Percentiles rank a stretch among this genome's conserved stretches.
Conservation (phyloP, 2,329 filamentous ascomycete species). For the Sphaerulina vaccinii region DNA sequence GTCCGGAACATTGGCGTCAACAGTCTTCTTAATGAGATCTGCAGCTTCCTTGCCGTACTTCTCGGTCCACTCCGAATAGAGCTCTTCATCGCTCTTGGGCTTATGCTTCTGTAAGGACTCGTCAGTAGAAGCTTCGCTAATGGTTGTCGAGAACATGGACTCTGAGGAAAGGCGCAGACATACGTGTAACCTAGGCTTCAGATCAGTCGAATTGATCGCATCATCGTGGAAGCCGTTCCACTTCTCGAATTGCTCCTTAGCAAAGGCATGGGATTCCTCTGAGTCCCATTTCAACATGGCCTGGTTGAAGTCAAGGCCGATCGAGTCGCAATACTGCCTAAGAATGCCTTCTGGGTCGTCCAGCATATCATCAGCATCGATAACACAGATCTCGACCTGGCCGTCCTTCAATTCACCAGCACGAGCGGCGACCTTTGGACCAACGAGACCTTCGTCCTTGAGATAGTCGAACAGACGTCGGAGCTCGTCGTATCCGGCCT, state of each 20-base stretch:
- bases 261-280: slow-evolving; percentile 66
- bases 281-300: slow-evolving; percentile 84
- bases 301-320: slow-evolving; percentile 71
- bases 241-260: slow-evolving; percentile 81
- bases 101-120: slow-evolving; percentile 54
- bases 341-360: slow-evolving; percentile 77
- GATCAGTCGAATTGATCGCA: slow-evolving; percentile 75
- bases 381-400: slow-evolving; percentile 69
- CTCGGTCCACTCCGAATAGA: slow-evolving; percentile 68
- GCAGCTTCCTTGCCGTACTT: slow-evolving; percentile 73
- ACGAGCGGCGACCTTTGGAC: slow-evolving; percentile 58
- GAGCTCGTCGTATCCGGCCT: slow-evolving; percentile 89
- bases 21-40: slow-evolving; percentile 67
- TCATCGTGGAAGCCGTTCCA: slow-evolving; percentile 98
- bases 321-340: slow-evolving; percentile 74
- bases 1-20: slow-evolving; percentile 68
- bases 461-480: slow-evolving; percentile 85
- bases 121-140: slow-evolving; percentile 13
- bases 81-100: slow-evolving; percentile 61
- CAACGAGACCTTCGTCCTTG: slow-evolving; percentile 65
- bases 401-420: slow-evolving; percentile 33
- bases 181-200: slow-evolving; percentile 68
- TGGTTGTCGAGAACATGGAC: too few species aligned
- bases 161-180: neutral
- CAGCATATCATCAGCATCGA: slow-evolving; percentile 92